A percentile compares a stretch with the other conserved stretches of the same genome.
Evolutionary conservation across 2,329 filamentous ascomycete species (phyloP).

Genomic region (Beauveria caledonica): DNA sequence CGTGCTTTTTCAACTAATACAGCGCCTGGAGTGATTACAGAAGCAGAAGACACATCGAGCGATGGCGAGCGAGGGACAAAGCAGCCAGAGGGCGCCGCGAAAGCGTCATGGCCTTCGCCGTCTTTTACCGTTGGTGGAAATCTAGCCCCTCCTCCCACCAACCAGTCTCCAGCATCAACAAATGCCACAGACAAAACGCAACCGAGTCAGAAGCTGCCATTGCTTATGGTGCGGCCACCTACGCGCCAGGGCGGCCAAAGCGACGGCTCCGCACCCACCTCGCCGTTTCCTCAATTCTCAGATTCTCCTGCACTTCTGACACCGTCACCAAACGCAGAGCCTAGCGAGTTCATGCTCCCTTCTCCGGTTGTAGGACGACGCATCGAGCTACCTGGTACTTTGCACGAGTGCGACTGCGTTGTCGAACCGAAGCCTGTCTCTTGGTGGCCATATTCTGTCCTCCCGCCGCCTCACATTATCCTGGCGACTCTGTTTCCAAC

Average conservation of each 20-base stretch:
- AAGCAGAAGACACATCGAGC: background rate
- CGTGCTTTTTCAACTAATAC: slow-evolving; percentile 4
- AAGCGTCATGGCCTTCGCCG: slow-evolving; percentile 19
- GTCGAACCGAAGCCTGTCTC: slow-evolving; percentile 40
- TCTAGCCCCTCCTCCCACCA: slow-evolving; percentile 31
- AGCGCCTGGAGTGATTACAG: background rate
- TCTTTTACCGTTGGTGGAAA: slow-evolving; percentile 32
- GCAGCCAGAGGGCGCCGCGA: slow-evolving; percentile 4
- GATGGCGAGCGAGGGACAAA: background rate
- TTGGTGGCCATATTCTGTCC: slow-evolving; percentile 74
- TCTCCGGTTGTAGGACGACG: slow-evolving; percentile 28
- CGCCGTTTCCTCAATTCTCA: slow-evolving; percentile 61
- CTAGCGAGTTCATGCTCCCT: slow-evolving; percentile 49
- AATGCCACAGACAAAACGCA: slow-evolving; percentile 3
- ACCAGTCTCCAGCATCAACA: slow-evolving; percentile 12
- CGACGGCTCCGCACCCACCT: slow-evolving; percentile 39
- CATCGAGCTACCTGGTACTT: slow-evolving; percentile 39
- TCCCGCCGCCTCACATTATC: slow-evolving; percentile 66
- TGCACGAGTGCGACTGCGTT: slow-evolving; percentile 28
- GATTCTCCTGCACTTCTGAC: slow-evolving; percentile 46
- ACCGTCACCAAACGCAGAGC: slow-evolving; percentile 31
- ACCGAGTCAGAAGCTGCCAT: slow-evolving; percentile 8
- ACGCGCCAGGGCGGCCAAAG: slow-evolving; percentile 35
- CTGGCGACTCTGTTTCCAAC: slow-evolving; percentile 78
- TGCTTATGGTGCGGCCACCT: slow-evolving; percentile 40